phyloP scores from a whole-genome alignment of 257 asterid genomes.

The Solanum okadae region DNA sequence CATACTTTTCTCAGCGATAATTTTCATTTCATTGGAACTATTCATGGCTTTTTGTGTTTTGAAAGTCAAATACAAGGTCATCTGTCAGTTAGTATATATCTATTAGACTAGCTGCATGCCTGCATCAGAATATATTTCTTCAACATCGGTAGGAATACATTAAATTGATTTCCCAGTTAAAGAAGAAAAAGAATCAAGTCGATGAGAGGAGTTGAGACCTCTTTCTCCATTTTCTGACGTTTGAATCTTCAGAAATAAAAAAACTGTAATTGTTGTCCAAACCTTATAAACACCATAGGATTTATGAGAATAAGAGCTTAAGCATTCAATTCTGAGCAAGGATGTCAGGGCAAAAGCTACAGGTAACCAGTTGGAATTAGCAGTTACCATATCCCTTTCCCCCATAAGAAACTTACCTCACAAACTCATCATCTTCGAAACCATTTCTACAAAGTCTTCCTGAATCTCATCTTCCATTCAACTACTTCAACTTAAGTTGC shows the following conservation, averaged over 20 bases:
- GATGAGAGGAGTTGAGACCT: not conserved
- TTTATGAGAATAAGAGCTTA: not conserved
- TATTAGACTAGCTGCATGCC: not conserved
- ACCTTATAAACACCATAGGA: not conserved
- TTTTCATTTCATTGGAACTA: not conserved
- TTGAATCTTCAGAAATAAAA: not conserved
- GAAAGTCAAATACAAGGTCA: not conserved
- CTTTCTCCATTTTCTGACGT: not conserved
- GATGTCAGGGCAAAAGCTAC: not conserved
- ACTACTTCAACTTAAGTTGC: not conserved
- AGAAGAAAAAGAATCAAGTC: not conserved
- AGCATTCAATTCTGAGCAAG: not conserved
- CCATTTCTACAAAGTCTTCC: not conserved
- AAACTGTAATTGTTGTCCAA: not conserved
- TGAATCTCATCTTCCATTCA: not conserved
- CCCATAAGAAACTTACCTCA: not conserved
- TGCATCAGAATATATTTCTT: not conserved
- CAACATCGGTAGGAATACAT: not conserved
- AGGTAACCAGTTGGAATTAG: not conserved
- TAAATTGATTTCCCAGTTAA: not conserved
- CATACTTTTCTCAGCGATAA: not conserved
- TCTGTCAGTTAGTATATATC: too few relatives aligned
- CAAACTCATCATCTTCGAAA: not conserved
- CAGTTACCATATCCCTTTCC: not conserved
- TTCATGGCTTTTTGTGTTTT: not conserved